Evolutionary conservation across 805 yeast species (phyloP), one percentile per base, ranked within the genome.

Genomic region (Blastobotrys americana): DNA sequence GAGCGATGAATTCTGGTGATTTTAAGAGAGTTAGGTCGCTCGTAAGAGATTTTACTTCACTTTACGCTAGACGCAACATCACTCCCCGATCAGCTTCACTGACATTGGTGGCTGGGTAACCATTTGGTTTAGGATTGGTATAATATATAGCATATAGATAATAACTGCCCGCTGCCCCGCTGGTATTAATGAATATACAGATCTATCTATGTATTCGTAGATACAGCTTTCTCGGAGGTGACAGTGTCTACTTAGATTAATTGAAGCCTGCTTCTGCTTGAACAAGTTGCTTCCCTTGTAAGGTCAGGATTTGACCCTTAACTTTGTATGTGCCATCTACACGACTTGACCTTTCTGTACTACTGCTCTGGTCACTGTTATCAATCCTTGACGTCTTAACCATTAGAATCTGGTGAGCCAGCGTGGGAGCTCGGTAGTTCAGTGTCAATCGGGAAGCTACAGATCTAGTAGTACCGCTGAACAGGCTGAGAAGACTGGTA

Each of bases 31-130:
- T 86, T 20, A 75, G 95, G 55, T 69, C 78, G 2, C 73, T 84
- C 37, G 67, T 89, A 43, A 76, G 79, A 55, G 90, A 83, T 58
- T 90, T 89, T 59, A 77, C 85, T 34, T 77, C 73, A 44, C 84
- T 96, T 93, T 88, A 86, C 64, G 67, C 81, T 25, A 70, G 95
- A 54, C 82, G 86, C 60, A 83, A 85, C 55, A 74, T 85, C 18
- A 72, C 69, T 4, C 67, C 75, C 45, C 59, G 74, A 61, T 51
- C 69, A n/a, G n/a, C n/a, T n/a, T n/a, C n/a, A n/a, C n/a, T n/a
- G n/a, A n/a, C n/a, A n/a, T n/a, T n/a, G n/a, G n/a, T n/a, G n/a
- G n/a, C n/a, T n/a, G n/a, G n/a, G n/a, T n/a, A n/a, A n/a, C n/a
- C n/a, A n/a, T n/a, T n/a, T n/a, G n/a, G n/a, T n/a, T n/a, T n/a